Conservation (phyloP, 2,329 filamentous ascomycete species). For the Fusarium musae region DNA sequence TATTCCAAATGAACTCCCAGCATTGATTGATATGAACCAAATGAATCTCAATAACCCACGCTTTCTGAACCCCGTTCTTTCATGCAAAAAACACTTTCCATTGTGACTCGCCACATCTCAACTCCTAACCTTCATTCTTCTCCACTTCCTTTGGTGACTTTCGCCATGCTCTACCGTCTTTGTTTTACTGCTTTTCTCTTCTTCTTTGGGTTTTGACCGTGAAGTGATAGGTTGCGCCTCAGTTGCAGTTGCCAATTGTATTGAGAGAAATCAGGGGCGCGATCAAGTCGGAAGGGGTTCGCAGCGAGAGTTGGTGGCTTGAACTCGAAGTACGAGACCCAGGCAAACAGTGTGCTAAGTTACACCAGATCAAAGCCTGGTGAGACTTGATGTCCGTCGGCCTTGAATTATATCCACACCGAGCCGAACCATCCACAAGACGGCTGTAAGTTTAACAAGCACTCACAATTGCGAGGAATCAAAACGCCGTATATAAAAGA, state of each 20-base stretch:
- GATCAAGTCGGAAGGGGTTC: neutral
- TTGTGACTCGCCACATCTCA: neutral
- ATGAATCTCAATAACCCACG: constrained; percentile 11
- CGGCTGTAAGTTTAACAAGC: neutral
- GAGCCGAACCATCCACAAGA: constrained; percentile 18
- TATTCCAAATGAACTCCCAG: constrained; percentile 38
- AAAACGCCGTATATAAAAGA: constrained; percentile 23
- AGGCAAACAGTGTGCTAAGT: neutral
- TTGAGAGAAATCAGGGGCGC: neutral
- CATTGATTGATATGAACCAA: constrained; percentile 24
- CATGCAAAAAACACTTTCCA: neutral
- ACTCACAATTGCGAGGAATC: constrained; percentile 8
- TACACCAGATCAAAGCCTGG: neutral
- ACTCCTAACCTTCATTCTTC: neutral
- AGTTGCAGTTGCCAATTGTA: neutral
- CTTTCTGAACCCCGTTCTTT: constrained; percentile 9
- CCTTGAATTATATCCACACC: constrained; percentile 4
- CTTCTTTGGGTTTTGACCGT: neutral
- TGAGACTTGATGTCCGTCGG: neutral
- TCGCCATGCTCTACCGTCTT: neutral
- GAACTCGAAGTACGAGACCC: neutral
- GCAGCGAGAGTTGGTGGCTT: neutral
- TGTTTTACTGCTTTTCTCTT: neutral
- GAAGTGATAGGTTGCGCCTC: neutral
- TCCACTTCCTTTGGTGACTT: neutral